phyloP scores from a whole-genome alignment of 2,329 filamentous ascomycete genomes.

The Xylaria sp. region DNA sequence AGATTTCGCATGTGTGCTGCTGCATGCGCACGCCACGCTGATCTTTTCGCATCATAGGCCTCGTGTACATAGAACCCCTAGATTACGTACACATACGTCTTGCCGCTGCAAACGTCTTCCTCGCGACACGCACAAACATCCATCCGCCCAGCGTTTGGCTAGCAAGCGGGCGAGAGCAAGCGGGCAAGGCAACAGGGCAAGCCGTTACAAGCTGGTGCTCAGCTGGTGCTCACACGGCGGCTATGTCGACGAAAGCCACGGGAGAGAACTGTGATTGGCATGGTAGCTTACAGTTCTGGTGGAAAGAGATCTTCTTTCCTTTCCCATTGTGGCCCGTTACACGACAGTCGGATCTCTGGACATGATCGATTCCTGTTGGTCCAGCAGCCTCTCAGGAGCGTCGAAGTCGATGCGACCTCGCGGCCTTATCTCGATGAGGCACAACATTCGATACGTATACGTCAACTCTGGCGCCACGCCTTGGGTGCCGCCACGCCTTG shows the following conservation, averaged over 20 bases:
- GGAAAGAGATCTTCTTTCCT: conserved; percentile 30
- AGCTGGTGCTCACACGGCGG: too few relatives aligned
- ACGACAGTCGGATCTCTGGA: conserved; percentile 34
- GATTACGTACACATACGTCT: conserved; percentile 5
- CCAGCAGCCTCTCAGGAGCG: conserved; percentile 12
- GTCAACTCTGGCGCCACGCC: background rate
- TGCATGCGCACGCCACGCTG: too few relatives aligned
- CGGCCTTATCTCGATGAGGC: conserved; percentile 31
- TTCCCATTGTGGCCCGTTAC: conserved; percentile 32
- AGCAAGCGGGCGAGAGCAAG: background rate
- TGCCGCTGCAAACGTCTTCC: conserved; percentile 6
- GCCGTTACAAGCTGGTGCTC: conserved; percentile 18
- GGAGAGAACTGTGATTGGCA: conserved; percentile 27
- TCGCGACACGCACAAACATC: conserved; percentile 6
- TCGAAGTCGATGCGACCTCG: conserved; percentile 15
- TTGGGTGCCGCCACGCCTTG: background rate
- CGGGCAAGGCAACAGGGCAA: too few relatives aligned
- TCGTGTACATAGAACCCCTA: conserved; percentile 21
- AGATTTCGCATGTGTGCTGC: background rate
- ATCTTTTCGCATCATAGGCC: conserved; percentile 2
- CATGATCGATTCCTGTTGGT: conserved; percentile 21
- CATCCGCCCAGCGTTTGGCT: conserved; percentile 8
- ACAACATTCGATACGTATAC: conserved; percentile 19
- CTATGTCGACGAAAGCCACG: conserved; percentile 16
- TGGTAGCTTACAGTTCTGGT: conserved; percentile 26